Evolutionary conservation across 495 filamentous ascomycete species (phyloP).

Genomic region (Penicillium fimorum): DNA sequence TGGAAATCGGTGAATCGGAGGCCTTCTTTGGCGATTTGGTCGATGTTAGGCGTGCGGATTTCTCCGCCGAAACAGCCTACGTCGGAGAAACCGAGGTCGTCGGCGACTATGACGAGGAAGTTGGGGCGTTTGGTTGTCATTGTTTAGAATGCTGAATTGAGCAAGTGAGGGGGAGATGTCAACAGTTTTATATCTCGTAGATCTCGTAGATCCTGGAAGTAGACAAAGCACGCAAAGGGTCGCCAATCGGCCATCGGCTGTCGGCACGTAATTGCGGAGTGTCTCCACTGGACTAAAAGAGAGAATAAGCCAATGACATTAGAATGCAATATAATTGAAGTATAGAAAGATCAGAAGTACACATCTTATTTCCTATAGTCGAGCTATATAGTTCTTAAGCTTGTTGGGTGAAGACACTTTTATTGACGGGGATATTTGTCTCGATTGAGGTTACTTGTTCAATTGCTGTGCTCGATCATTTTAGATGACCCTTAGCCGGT

Average conservation of each 20-base stretch:
- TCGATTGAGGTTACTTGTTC: too few species aligned
- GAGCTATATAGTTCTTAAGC: too few species aligned
- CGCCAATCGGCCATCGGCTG: conserved; percentile 35
- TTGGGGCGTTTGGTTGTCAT: conserved; percentile 52
- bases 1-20: conserved; percentile 63
- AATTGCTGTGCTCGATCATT: too few species aligned
- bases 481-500: conserved; percentile 47
- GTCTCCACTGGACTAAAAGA: conserved; percentile 42
- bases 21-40: conserved; percentile 54
- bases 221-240: background rate
- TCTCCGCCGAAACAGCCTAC: conserved; percentile 61
- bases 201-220: background rate
- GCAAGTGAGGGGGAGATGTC: background rate
- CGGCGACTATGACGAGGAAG: conserved; percentile 61
- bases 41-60: conserved; percentile 61
- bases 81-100: conserved; percentile 64
- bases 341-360: too few species aligned
- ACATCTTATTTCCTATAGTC: too few species aligned
- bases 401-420: too few species aligned
- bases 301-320: conserved; percentile 17
- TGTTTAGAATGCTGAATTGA: background rate
- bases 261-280: conserved; percentile 35
- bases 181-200: background rate
- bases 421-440: too few species aligned
- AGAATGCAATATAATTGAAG: conserved; percentile 5